Evolutionary conservation across 2,329 filamentous ascomycete species (phyloP), one percentile per base, ranked within the genome.

Genomic region (Fusarium torreyae): DNA sequence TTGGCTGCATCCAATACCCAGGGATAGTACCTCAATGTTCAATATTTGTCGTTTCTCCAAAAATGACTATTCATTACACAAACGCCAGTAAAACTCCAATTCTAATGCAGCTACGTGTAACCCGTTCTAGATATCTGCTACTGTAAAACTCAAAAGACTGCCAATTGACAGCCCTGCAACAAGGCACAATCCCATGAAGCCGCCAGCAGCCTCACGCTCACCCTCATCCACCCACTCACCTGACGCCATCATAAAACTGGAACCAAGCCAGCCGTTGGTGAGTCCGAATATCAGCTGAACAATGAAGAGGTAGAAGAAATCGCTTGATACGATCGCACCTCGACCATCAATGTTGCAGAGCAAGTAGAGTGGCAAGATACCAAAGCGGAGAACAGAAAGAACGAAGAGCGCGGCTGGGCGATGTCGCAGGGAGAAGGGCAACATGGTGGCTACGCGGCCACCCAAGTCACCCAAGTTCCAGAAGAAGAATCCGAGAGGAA

Each of bases 131-230:
- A 87, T 78, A 7, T 82, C 83, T 1, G 90, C 87, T 66, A 89
- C 88, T 11, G 89, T 85, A 80, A 98, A 99, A 78, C 94, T 98
- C 77, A 97, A 79, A 74, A 98, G 80, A 81, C 95, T 98, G n/a
- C 96, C 96, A 24, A 86, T 85, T 3, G 94, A 88, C 80, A 98
- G 81, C 0, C 96, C 96, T 7, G 88, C 89, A 18, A 98, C 93
- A n/a, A 98, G 87, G 78, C 91, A 94, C 68, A 98, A 79, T 5
- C 92, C 92, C 96, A 99, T 98, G 78, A 98, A 98, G 2, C 92
- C 94, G 46, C 95, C 96, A 0, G 94, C 91, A 7, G 94, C 94
- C 81, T 97, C 94, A 34, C 92, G 86, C 82, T 99, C 95, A 11
- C 91, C 89, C 3, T 91, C 88, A 6, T 91, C 90, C 1, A 98